These are phyloP conservation scores for Xylaria nigripes DNA, from an alignment of 495 filamentous ascomycete genomes.

Conservation along the genomic window DNA sequence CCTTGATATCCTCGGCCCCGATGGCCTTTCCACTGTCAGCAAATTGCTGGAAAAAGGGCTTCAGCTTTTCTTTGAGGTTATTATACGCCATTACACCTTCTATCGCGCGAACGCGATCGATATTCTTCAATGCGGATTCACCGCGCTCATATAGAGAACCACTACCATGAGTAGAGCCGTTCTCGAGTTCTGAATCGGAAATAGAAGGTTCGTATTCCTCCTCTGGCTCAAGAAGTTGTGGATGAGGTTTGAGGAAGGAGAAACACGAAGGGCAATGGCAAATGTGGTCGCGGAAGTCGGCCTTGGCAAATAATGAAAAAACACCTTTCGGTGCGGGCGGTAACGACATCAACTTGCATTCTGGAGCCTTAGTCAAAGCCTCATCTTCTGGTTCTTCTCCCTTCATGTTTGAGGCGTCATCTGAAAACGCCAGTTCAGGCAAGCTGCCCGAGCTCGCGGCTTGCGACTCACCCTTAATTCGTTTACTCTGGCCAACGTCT, in stretches of 20 bases:
- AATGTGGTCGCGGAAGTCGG: slow-evolving; percentile 62
- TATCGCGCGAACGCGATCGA: slow-evolving; percentile 87
- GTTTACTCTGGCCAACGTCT: slow-evolving; percentile 36
- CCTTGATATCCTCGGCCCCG: slow-evolving; percentile 89
- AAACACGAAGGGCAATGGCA: slow-evolving; percentile 79
- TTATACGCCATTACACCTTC: slow-evolving; percentile 98
- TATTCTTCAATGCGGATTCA: slow-evolving; percentile 77
- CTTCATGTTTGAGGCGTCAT: slow-evolving; percentile 12
- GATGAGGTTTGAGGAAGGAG: slow-evolving; percentile 57
- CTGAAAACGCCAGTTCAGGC: neutral
- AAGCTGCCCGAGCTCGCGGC: slow-evolving; percentile 2
- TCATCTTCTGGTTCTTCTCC: slow-evolving; percentile 20
- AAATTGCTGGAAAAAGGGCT: slow-evolving; percentile 84
- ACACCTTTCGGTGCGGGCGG: slow-evolving; percentile 43
- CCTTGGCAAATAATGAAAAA: slow-evolving; percentile 73
- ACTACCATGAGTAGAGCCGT: slow-evolving; percentile 43
- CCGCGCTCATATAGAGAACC: slow-evolving; percentile 81
- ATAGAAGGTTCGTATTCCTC: slow-evolving; percentile 84
- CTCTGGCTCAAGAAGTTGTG: slow-evolving; percentile 85
- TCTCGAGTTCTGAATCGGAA: slow-evolving; percentile 39
- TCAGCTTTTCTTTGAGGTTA: slow-evolving; percentile 86
- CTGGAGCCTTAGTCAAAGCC: slow-evolving; percentile 7
- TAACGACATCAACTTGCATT: slow-evolving; percentile 41
- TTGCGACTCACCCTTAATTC: slow-evolving; percentile 41
- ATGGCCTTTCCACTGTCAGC: slow-evolving; percentile 82